phyloP scores from a whole-genome alignment of 2,329 filamentous ascomycete genomes.

The Myriosclerotinia duriaeana region DNA sequence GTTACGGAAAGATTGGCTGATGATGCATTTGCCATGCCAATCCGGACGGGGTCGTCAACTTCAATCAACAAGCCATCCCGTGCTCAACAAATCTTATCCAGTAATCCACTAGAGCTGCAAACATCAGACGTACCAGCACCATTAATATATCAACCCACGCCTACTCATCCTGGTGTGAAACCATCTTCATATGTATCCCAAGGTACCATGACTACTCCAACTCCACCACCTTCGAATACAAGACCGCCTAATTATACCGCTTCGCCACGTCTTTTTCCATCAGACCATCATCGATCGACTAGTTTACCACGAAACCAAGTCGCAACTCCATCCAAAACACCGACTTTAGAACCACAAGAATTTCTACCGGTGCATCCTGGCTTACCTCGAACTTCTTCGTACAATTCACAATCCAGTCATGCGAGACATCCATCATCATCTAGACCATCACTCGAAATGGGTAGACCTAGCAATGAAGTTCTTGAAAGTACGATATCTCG shows the following conservation, averaged over 20 bases:
- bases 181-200: conserved; percentile 54
- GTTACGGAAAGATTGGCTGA: conserved; percentile 78
- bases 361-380: conserved; percentile 29
- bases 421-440: conserved; percentile 51
- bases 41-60: conserved; percentile 27
- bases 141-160: conserved; percentile 38
- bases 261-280: conserved; percentile 33
- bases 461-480: conserved; percentile 63
- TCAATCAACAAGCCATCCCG: conserved; percentile 41
- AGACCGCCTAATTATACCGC: conserved; percentile 31
- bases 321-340: conserved; percentile 25
- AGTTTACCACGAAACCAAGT: conserved; percentile 45
- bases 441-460: conserved; percentile 69
- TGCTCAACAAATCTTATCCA: conserved; percentile 63
- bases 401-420: conserved; percentile 42
- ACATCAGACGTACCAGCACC: conserved; percentile 46
- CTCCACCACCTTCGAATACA: conserved; percentile 42
- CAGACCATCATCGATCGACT: conserved; percentile 52
- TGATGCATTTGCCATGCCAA: conserved; percentile 66
- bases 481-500: conserved; percentile 57
- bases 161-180: conserved; percentile 39
- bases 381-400: conserved; percentile 38
- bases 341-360: conserved; percentile 32
- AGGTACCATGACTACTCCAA: conserved; percentile 76
- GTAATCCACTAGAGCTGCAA: conserved; percentile 58